A percentile compares a stretch with the other conserved stretches of the same genome.
Evolutionary conservation across 768 basidiomycete species (phyloP).

Genomic region (Russula brevipes): DNA sequence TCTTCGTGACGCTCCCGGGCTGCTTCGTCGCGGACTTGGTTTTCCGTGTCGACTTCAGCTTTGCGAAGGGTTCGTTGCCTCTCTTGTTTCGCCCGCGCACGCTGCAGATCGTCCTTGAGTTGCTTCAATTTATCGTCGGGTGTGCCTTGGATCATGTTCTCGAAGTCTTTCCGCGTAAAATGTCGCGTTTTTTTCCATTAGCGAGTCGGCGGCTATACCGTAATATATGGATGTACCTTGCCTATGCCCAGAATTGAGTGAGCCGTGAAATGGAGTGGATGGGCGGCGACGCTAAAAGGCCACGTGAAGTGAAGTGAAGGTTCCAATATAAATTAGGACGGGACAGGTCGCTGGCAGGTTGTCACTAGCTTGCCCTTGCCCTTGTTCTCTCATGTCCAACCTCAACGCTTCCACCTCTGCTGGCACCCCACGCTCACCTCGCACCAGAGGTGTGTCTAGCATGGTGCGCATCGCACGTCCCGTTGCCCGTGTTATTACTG

Average conservation of each 20-base stretch:
- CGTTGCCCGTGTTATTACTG: background rate
- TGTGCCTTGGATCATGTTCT: constrained; percentile 5
- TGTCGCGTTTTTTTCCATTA: background rate
- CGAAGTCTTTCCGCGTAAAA: constrained; percentile 8
- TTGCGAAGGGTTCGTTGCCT: constrained; percentile 2
- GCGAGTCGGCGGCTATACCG: background rate
- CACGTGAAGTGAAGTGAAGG: too few species aligned
- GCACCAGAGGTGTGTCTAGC: constrained; percentile 25
- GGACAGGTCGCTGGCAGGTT: too few species aligned
- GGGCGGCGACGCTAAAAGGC: too few species aligned
- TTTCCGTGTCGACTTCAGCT: background rate
- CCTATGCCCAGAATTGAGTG: background rate
- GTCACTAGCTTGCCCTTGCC: too few species aligned
- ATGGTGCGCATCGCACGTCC: constrained; percentile 18
- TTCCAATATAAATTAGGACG: background rate
- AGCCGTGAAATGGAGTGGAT: too few species aligned
- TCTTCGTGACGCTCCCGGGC: constrained; percentile 15
- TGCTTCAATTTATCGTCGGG: constrained; percentile 8
- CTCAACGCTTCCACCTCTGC: constrained; percentile 2
- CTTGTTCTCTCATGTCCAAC: constrained; percentile 15
- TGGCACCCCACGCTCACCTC: constrained; percentile 11
- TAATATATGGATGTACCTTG: constrained; percentile 3
- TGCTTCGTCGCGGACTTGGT: constrained; percentile 1
- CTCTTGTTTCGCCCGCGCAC: constrained; percentile 16
- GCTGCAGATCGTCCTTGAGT: constrained; percentile 14